These are phyloP conservation scores for Sarocladiaceae sp. DNA, from an alignment of 2,329 filamentous ascomycete genomes.

Conservation along the genomic window DNA sequence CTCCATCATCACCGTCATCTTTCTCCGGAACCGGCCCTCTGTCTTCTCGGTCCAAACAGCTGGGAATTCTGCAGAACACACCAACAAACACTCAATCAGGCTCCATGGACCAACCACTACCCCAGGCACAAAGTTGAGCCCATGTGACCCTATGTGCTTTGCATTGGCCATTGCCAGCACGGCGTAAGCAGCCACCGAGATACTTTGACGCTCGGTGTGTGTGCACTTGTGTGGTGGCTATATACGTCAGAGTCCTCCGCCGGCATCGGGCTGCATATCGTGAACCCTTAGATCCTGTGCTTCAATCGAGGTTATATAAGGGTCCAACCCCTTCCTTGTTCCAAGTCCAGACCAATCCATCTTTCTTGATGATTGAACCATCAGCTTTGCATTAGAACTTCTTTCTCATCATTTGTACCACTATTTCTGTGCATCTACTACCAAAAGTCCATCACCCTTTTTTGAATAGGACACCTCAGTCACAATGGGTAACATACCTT, in stretches of 20 bases:
- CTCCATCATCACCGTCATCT: no score
- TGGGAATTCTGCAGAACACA: no score
- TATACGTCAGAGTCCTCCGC: constrained; percentile 2
- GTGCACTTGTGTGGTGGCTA: no score
- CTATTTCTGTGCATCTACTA: no score
- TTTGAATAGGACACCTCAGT: neutral
- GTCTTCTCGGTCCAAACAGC: no score
- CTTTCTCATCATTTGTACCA: no score
- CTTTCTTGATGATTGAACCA: no score
- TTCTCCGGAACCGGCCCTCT: no score
- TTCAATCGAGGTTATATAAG: neutral
- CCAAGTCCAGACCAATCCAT: neutral
- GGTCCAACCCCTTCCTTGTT: neutral
- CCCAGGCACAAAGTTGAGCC: neutral
- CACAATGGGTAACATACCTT: constrained; percentile 9
- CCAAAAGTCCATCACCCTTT: no score
- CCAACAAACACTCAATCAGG: neutral
- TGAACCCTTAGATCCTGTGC: neutral
- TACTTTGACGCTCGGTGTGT: neutral
- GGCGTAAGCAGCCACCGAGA: neutral
- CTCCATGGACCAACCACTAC: neutral
- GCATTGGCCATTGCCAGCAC: neutral
- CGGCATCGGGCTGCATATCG: neutral
- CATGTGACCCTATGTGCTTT: neutral
- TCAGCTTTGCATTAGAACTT: no score